Percentiles rank a stretch among this genome's conserved stretches.
phyloP scores from a whole-genome alignment of 2,329 filamentous ascomycete species.

The Diaporthe citriasiana region DNA sequence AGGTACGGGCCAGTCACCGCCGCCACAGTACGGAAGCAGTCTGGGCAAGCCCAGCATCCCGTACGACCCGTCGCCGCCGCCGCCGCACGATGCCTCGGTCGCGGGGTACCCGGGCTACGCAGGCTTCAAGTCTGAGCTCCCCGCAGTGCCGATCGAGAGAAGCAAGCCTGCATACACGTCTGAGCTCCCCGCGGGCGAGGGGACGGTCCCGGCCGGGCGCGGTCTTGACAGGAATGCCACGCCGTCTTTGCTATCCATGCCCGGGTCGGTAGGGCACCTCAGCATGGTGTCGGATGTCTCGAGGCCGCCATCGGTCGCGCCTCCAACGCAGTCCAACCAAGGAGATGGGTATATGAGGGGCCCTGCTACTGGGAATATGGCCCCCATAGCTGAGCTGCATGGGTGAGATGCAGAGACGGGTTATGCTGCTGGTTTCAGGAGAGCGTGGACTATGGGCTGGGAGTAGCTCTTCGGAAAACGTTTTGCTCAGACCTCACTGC shows the following conservation, averaged over 20 bases:
- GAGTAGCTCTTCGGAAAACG: too few relatives aligned
- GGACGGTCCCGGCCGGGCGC: not conserved
- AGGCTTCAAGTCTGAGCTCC: conserved; percentile 16
- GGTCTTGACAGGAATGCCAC: conserved; percentile 9
- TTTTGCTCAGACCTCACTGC: not conserved
- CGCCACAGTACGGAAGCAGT: conserved; percentile 8
- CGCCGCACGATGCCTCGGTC: too few relatives aligned
- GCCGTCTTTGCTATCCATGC: conserved; percentile 23
- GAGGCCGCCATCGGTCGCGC: conserved; percentile 3
- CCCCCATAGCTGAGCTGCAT: conserved; percentile 19
- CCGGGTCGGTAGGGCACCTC: not conserved
- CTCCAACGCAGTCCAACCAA: not conserved
- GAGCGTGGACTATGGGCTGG: not conserved
- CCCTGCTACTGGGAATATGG: not conserved
- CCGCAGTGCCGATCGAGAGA: not conserved
- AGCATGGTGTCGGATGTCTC: conserved; percentile 32
- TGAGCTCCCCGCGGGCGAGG: conserved; percentile 14
- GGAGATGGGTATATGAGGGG: not conserved
- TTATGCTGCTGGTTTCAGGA: not conserved
- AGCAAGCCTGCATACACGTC: not conserved
- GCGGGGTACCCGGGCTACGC: not conserved
- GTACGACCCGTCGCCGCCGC: not conserved
- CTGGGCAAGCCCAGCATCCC: too few relatives aligned
- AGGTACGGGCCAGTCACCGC: conserved; percentile 14
- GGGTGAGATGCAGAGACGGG: not conserved